Evolutionary conservation across 768 basidiomycete species (phyloP).

Genomic region (Tricholomella constricta): DNA sequence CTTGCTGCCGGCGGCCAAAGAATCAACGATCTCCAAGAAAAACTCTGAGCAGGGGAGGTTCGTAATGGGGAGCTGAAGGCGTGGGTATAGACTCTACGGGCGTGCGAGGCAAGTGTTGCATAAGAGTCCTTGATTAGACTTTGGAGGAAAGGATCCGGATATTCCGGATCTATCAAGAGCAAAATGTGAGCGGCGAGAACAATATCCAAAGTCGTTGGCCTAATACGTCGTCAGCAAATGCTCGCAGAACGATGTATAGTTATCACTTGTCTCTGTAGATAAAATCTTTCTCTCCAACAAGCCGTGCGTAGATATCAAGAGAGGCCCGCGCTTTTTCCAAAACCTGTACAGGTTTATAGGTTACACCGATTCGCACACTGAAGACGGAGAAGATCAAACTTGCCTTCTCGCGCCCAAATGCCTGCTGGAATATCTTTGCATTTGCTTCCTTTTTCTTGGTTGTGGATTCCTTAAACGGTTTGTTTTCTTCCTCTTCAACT

Average conservation of each 20-base stretch:
- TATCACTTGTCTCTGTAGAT: slow-evolving; percentile 53
- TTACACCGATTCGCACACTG: background rate
- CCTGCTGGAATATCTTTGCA: slow-evolving; percentile 44
- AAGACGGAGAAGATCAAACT: slow-evolving; percentile 3
- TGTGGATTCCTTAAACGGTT: slow-evolving; percentile 37
- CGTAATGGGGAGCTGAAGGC: slow-evolving; percentile 23
- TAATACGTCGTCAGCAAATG: slow-evolving; percentile 26
- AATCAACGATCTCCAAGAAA: slow-evolving; percentile 41
- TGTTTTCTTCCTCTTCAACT: slow-evolving; percentile 47
- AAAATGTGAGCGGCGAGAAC: slow-evolving; percentile 70
- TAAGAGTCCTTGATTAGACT: slow-evolving; percentile 57
- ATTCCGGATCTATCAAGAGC: slow-evolving; percentile 57
- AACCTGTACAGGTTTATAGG: slow-evolving; percentile 39
- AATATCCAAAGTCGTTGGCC: slow-evolving; percentile 65
- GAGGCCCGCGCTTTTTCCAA: slow-evolving; percentile 56
- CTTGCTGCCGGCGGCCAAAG: slow-evolving; percentile 27
- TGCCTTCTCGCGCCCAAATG: slow-evolving; percentile 70
- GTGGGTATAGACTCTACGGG: slow-evolving; percentile 46
- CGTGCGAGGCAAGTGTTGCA: slow-evolving; percentile 58
- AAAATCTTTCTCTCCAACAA: slow-evolving; percentile 53
- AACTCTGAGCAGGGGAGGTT: slow-evolving; percentile 14
- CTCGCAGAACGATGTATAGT: background rate
- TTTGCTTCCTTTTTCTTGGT: slow-evolving; percentile 33
- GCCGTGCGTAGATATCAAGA: slow-evolving; percentile 59
- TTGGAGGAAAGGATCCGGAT: slow-evolving; percentile 61